Conservation (phyloP, 1,139 yeast species). For the Blastobotrys elegans region DNA sequence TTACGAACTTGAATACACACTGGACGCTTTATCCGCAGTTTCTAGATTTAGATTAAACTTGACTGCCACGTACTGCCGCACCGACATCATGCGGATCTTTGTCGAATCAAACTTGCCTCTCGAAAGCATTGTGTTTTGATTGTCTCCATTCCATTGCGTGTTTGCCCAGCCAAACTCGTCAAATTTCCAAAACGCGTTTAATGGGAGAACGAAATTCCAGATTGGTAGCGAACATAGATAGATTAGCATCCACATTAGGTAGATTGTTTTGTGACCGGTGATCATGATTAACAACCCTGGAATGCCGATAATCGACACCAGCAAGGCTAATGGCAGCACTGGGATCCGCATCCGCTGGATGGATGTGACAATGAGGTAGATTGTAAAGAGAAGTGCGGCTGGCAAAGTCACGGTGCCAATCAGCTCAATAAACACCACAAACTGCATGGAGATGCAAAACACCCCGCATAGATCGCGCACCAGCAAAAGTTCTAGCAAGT, state of each 20-base stretch:
- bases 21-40: neutral
- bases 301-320: conserved; percentile 77
- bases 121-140: neutral
- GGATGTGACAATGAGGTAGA: conserved; percentile 74
- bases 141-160: conserved; percentile 43
- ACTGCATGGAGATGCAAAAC: conserved; percentile 96
- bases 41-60: neutral
- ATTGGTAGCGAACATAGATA: conserved; percentile 77
- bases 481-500: conserved; percentile 81
- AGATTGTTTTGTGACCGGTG: conserved; percentile 69
- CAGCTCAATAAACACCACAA: conserved; percentile 80
- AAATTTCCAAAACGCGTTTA: conserved; percentile 87
- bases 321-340: conserved; percentile 66
- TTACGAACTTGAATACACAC: conserved; percentile 3
- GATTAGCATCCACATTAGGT: conserved; percentile 71
- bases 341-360: conserved; percentile 57
- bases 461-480: conserved; percentile 95
- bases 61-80: conserved; percentile 7
- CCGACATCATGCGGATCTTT: conserved; percentile 9
- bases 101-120: conserved; percentile 12
- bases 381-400: conserved; percentile 81
- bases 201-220: conserved; percentile 85
- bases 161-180: conserved; percentile 97
- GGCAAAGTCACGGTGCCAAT: conserved; percentile 91
- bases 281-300: conserved; percentile 77